Conservation (phyloP, 1,284 basidiomycete genomes). For the Leucoagaricus sp. region DNA sequence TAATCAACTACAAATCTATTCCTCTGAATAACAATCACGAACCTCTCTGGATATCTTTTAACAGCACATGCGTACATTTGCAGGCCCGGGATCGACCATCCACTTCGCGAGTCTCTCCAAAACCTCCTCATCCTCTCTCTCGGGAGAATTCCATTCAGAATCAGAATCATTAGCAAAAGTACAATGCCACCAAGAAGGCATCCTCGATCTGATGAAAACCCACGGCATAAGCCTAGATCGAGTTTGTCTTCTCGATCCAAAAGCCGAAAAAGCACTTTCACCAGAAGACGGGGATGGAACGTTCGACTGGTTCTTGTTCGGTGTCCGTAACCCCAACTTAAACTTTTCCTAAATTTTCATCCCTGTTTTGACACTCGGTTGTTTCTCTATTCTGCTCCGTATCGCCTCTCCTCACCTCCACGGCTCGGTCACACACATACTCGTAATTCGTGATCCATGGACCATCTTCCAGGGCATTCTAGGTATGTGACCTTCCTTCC, state of each 20-base stretch:
- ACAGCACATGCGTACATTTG: conserved; percentile 84
- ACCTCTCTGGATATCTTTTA: conserved; percentile 2
- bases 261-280: conserved; percentile 65
- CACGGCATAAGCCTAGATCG: conserved; percentile 51
- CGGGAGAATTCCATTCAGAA: conserved; percentile 19
- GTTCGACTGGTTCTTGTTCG: conserved; percentile 88
- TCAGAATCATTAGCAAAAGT: conserved; percentile 44
- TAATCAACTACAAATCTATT: conserved; percentile 16
- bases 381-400: background rate
- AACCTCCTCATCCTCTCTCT: conserved; percentile 63
- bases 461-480: conserved; percentile 17
- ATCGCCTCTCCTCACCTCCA: too few relatives aligned
- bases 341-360: background rate
- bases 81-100: conserved; percentile 65
- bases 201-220: conserved; percentile 66
- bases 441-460: background rate
- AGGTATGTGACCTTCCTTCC: conserved; percentile 1
- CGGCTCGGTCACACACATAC: too few relatives aligned
- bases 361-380: background rate
- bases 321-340: conserved; percentile 51
- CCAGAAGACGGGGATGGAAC: conserved; percentile 74
- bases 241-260: conserved; percentile 90
- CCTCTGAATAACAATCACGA: background rate
- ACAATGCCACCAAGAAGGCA: conserved; percentile 59
- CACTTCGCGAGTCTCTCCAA: conserved; percentile 85